Evolutionary conservation across 352 stramenopile species (phyloP), one percentile per base, ranked within the genome.

Genomic region (Pythium pectinolyticum): DNA sequence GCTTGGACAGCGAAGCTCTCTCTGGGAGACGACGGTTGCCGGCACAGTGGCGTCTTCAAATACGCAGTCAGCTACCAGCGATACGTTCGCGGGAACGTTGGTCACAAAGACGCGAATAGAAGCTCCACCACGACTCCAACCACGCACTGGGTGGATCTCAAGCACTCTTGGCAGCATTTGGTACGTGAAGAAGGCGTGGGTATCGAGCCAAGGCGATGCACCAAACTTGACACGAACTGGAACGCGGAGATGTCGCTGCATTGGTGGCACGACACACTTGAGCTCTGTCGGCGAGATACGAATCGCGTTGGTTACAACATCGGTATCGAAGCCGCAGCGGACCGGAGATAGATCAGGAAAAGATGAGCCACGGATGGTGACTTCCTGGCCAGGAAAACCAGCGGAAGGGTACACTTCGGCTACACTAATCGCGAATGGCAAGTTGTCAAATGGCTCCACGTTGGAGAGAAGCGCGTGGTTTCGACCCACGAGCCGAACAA

Each of bases 191-290:
- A 43, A 15, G 4, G 15, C 46, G 5, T 32, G 19, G 0, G 54
- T 72, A 41, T 53, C 15, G 3, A 68, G 20, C 66, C 66, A 72
- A 9, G 58, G 48, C 7, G 53, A 72, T 6, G 30, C 20, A 2
- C 41, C 66, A 41, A 68, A 72, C 22, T 65, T 48, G 4, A 64
- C 43, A 1, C 32, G 37, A 31, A 68, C 27, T 6, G 25, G 22
- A 53, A 50, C 37, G 28, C 51, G 39, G 34, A 57, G 53, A 7
- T 50, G 45, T 0, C 27, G 37, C 10, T 27, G 12, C 37, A 55
- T 41, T 9, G 53, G 57, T 40, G 68, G 68, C 12, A 65, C 54
- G 17, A 19, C 6, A 30, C 68, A 75, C 41, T 45, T 28, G 11
- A 72, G 40, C 31, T 70, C 47, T 1, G 10, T 30, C 6, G 22